Conservation (phyloP, 495 filamentous ascomycete genomes). For the Viridothelium virens region DNA sequence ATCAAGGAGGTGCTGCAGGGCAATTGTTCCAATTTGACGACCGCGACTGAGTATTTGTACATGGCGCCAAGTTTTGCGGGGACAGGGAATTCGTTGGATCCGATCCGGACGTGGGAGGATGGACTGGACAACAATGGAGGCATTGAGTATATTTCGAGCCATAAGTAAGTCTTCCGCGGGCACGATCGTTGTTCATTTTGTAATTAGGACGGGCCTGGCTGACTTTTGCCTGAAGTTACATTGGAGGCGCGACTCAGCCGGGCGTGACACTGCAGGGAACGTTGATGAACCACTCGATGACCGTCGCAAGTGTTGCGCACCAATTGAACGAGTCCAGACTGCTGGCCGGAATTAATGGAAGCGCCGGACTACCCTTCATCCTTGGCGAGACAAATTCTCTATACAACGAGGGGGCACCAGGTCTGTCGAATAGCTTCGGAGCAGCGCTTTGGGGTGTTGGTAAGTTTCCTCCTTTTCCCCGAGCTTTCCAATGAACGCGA, state of each 20-base stretch:
- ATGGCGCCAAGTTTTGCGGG: constrained; percentile 57
- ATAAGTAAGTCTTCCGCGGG: constrained; percentile 46
- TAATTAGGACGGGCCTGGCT: background rate
- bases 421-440: constrained; percentile 61
- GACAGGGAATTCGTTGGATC: constrained; percentile 45
- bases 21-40: constrained; percentile 46
- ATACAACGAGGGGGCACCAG: constrained; percentile 55
- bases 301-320: constrained; percentile 41
- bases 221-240: constrained; percentile 46
- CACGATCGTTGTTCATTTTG: background rate
- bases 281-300: constrained; percentile 58
- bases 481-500: background rate
- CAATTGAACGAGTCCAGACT: constrained; percentile 42
- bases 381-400: constrained; percentile 61
- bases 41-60: constrained; percentile 42
- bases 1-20: constrained; percentile 45
- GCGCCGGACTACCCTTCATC: constrained; percentile 47
- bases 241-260: constrained; percentile 51
- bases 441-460: constrained; percentile 58
- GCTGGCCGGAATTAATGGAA: constrained; percentile 34
- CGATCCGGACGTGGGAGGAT: constrained; percentile 44
- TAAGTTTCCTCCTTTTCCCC: background rate
- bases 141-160: constrained; percentile 52
- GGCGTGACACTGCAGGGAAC: constrained; percentile 59
- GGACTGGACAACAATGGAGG: constrained; percentile 45